These are phyloP conservation scores for Russula dissimulans DNA, from an alignment of 768 basidiomycete species.

Conservation along the genomic window DNA sequence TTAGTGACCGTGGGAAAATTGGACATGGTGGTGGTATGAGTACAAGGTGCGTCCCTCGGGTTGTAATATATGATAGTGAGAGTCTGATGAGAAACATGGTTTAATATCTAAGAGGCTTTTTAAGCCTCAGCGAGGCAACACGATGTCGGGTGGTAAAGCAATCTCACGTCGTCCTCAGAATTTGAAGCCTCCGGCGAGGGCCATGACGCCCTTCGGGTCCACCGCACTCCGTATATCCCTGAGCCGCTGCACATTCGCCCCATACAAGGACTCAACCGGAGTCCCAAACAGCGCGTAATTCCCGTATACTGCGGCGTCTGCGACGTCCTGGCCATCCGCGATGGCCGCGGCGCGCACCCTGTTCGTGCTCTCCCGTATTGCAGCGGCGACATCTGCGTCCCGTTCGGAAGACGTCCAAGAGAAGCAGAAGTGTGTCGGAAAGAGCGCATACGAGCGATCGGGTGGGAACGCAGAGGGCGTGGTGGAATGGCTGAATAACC, in stretches of 20 bases:
- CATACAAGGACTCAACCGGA: constrained; percentile 13
- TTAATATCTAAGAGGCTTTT: no score
- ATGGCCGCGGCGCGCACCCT: constrained; percentile 3
- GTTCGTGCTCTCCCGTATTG: neutral
- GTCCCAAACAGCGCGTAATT: constrained; percentile 21
- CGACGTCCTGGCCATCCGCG: constrained; percentile 17
- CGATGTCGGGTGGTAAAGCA: neutral
- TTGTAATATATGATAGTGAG: no score
- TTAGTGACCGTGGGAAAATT: no score
- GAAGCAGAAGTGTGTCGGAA: constrained; percentile 16
- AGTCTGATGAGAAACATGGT: no score
- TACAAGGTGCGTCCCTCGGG: no score
- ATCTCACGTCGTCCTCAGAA: neutral
- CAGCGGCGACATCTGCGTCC: neutral
- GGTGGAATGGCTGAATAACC: constrained; percentile 1
- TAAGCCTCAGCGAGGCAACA: no score
- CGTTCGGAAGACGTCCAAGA: neutral
- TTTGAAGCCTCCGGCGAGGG: constrained; percentile 20
- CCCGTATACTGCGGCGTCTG: constrained; percentile 7
- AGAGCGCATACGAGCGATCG: constrained; percentile 15
- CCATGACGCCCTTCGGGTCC: constrained; percentile 20
- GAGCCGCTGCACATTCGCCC: constrained; percentile 15
- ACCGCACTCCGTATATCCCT: neutral
- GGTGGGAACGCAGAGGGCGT: constrained; percentile 17
- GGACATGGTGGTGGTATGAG: no score